Conservation (phyloP, 1,284 basidiomycete species). For the Uromyces viciae-fabae region DNA sequence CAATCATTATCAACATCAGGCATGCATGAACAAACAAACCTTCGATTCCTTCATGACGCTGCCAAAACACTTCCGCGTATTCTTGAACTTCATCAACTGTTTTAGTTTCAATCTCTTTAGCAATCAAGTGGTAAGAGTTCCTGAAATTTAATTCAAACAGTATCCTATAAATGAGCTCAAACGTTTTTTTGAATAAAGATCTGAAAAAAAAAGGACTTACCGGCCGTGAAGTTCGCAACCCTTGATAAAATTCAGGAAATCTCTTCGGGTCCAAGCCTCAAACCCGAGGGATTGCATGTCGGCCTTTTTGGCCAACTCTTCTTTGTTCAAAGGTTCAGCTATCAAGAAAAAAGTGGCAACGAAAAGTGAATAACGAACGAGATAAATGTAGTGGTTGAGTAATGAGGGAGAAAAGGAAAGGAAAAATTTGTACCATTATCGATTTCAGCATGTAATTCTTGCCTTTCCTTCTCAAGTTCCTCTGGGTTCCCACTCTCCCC, state of each 20-base stretch:
- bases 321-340: conserved; percentile 83
- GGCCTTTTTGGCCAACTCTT: conserved; percentile 76
- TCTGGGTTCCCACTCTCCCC: conserved; percentile 69
- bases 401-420: neutral
- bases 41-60: conserved; percentile 79
- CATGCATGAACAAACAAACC: conserved; percentile 60
- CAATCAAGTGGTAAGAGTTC: conserved; percentile 71
- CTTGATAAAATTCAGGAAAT: conserved; percentile 86
- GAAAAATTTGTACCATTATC: conserved; percentile 55
- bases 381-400: too few relatives aligned
- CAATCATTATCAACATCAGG: too few relatives aligned
- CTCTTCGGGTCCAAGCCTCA: conserved; percentile 81
- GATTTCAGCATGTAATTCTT: conserved; percentile 65
- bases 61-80: conserved; percentile 83
- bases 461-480: conserved; percentile 78
- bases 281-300: conserved; percentile 74
- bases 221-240: conserved; percentile 83
- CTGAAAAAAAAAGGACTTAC: conserved; percentile 34
- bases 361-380: conserved; percentile 50
- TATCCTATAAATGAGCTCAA: neutral
- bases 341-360: conserved; percentile 47
- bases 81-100: conserved; percentile 71
- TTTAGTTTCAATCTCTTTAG: conserved; percentile 82
- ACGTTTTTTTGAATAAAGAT: neutral
- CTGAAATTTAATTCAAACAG: conserved; percentile 54